A percentile compares a stretch with the other conserved stretches of the same genome.
Evolutionary conservation across 345 rosid species (phyloP).

Genomic region (Barbarea vulgaris): DNA sequence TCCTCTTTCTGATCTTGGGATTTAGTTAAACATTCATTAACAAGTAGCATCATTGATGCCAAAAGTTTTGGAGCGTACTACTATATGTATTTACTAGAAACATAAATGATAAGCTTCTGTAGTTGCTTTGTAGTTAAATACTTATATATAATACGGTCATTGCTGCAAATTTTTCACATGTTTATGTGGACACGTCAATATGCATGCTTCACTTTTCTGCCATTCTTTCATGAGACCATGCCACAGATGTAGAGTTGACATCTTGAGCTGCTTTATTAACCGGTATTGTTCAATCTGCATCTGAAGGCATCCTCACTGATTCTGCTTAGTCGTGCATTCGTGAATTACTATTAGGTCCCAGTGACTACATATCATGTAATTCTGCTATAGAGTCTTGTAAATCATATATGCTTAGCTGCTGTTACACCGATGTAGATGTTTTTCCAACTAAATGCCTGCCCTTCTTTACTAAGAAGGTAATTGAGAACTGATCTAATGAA

Average conservation of each 20-base stretch:
- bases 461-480: background rate
- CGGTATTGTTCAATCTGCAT: background rate
- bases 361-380: conserved; percentile 4
- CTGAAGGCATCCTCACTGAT: background rate
- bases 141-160: conserved; percentile 9
- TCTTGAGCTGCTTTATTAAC: background rate
- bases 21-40: conserved; percentile 5
- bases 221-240: conserved; percentile 13
- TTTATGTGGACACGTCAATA: conserved; percentile 9
- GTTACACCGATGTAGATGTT: conserved; percentile 5
- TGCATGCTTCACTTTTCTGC: background rate
- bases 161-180: background rate
- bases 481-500: conserved; percentile 12
- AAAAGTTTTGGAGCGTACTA: background rate
- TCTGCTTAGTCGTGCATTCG: background rate
- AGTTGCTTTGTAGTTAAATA: background rate
- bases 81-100: conserved; percentile 10
- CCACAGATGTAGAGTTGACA: background rate
- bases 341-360: background rate
- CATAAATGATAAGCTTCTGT: conserved; percentile 5
- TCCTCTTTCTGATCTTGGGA: background rate
- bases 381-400: background rate
- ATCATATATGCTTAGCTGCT: background rate
- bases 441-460: background rate
- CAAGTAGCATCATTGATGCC: conserved; percentile 3